A percentile compares a stretch with the other conserved stretches of the same genome.
Conservation (phyloP, 2,329 filamentous ascomycete species). For the Phialophora macrospora region DNA sequence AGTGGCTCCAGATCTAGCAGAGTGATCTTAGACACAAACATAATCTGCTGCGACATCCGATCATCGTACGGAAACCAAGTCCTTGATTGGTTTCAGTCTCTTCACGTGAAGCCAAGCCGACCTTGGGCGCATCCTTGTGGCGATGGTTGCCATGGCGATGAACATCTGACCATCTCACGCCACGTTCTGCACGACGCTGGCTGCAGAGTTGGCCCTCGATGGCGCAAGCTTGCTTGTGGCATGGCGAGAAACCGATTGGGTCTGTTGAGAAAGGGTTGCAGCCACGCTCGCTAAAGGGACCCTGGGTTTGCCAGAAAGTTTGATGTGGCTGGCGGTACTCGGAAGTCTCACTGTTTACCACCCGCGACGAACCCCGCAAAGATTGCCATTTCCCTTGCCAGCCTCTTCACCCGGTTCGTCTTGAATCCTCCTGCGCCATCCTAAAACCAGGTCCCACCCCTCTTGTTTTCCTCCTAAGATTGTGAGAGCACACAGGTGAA, state of each 20-base stretch:
- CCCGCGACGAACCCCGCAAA: constrained; percentile 12
- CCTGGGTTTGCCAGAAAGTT: constrained; percentile 18
- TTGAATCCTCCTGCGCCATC: constrained; percentile 7
- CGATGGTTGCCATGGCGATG: constrained; percentile 4
- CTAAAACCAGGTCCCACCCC: background rate
- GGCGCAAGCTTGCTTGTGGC: constrained; percentile 24
- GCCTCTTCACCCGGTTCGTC: constrained; percentile 8
- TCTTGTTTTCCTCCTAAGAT: background rate
- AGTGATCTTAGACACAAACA: background rate
- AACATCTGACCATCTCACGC: background rate
- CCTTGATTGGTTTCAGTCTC: background rate
- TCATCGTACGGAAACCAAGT: background rate
- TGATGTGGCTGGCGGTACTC: constrained; percentile 28
- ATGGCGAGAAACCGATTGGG: constrained; percentile 19
- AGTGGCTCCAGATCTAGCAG: background rate
- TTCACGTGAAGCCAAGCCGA: background rate
- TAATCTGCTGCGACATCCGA: background rate
- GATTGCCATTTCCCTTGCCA: constrained; percentile 13
- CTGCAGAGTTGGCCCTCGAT: constrained; percentile 8
- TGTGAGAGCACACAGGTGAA: constrained; percentile 19
- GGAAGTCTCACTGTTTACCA: constrained; percentile 23
- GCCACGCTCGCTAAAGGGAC: constrained; percentile 23
- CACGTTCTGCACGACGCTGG: background rate
- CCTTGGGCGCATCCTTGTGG: background rate
- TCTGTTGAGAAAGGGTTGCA: background rate